Base-by-base conservation (phyloP, 2,329 filamentous ascomycete genomes). In the Monosporascus sp. region DNA sequence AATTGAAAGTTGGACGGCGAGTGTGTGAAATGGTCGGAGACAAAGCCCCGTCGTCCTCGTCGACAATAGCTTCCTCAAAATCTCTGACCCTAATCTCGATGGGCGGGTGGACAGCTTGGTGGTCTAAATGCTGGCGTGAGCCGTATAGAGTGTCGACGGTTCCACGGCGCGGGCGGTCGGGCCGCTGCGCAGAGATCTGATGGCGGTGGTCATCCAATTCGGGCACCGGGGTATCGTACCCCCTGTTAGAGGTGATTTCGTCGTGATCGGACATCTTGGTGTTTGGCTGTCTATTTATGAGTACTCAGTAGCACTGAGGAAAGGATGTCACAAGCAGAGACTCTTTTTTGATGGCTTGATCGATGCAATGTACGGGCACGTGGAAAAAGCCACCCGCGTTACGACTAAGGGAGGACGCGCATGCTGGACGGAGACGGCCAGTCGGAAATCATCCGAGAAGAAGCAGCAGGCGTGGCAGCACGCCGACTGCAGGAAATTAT, bases 201-300 rank as follows among this genome's bases (percentile, higher is more conserved):
- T 85, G 77, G 54, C 91, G 88, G 74, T 97, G 92, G 69, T 97
- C 91, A 68, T 97, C 91, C 48, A 97, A 81, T 68, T 92, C 87
- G 57, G 87, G 86, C 56, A 91, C 83, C 16, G 88, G 88, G 53
- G 87, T 86, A 71, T 84, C 83, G 72, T 87, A 91, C 64, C 85
- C 82, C 64, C 82, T 81, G 64, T 84, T 80, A 52, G 81, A 71
- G 49, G 68, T 76, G 59, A 70, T 75, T 64, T 86, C 86, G 55
- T 85, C 83, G 66, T 81, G 80, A 67, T 86, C 82, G 56, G 83
- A 81, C 91, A 95, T 83, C 67, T 75, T 75, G 80, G 72, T 58
- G 77, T 78, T 78, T 50, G 68, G 82, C 75, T 47, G 44, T 52
- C 48, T 53, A 27, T 54, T 44, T 55, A 49, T 52, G 40, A 31